Evolutionary conservation across 2,329 filamentous ascomycete genomes (phyloP), one percentile per base, ranked within the genome.

Genomic region (Xylaria sp.): DNA sequence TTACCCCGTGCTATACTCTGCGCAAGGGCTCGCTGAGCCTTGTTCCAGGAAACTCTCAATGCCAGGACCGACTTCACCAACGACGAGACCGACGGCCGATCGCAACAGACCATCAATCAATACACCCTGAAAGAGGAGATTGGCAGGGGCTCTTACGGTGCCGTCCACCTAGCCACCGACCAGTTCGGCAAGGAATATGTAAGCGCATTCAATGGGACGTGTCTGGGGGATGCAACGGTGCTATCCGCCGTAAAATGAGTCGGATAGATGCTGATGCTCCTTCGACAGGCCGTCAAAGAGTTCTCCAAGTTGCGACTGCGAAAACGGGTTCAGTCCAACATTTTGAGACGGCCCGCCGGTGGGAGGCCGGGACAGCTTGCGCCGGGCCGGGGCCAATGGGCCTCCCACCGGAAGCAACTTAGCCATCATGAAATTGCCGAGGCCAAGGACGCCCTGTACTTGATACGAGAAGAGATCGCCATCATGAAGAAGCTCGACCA

Each of bases 401-500:
- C 54, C 26, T 57, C 64, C 37, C 63, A 70, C 43, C 67, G 49
- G 53, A 66, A 62, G 47, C 64, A 68, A 48, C 66, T 75, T 20
- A 67, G 70, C 21, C 66, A 68, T 26, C 73, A 79, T 53, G 77
- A 81, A 56, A 75, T 78, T 42, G 81, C 81, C 40, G 87, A 89
- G 69, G 88, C 87, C 63, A 77, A 78, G 21, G 84, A 87, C 66
- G 85, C 93, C 0, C 78, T 97, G 11, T 90, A 90, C 66, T 78
- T 97, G 55, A 97, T 99, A 71, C 89, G 92, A 57, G 90, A 96
- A 71, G 94, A 99, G 73, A 94, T 97, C 66, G 94, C 94, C 54
- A 95, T 97, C 69, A 97, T 99, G 92, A 99, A 97, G 79, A 97
- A 97, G 75, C 81, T 97, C 43, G 87, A 97, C 68, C 94, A 99